These are phyloP conservation scores for Plasmodium vivax DNA, from an alignment of 169 alveolate genomes.

Conservation along the genomic window DNA sequence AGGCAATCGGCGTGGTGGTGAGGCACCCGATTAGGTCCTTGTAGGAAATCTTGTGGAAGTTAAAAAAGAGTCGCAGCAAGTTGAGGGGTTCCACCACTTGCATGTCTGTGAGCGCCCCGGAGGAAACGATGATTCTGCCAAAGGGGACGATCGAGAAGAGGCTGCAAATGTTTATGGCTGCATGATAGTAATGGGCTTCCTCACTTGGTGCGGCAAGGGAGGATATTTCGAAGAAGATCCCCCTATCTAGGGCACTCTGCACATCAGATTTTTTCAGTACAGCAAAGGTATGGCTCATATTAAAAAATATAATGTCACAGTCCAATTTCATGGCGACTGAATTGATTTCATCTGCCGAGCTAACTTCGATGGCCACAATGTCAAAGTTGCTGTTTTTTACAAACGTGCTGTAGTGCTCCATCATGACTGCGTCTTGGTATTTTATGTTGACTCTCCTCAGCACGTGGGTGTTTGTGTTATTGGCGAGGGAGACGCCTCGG, in stretches of 20 bases:
- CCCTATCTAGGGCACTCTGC: constrained; percentile 39
- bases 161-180: constrained; percentile 12
- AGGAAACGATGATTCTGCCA: constrained; percentile 32
- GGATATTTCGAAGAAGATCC: constrained; percentile 59
- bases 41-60: constrained; percentile 42
- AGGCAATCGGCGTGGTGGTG: constrained; percentile 44
- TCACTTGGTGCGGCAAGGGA: constrained; percentile 6
- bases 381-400: constrained; percentile 20
- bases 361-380: constrained; percentile 27
- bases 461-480: constrained; percentile 14
- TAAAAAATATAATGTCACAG: constrained; percentile 55
- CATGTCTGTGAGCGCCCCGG: constrained; percentile 7
- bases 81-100: constrained; percentile 44
- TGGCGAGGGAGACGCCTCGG: not conserved
- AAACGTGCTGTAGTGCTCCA: constrained; percentile 6
- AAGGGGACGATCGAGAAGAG: constrained; percentile 10
- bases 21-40: constrained; percentile 33
- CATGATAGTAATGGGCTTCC: constrained; percentile 4
- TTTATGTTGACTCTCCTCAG: constrained; percentile 55
- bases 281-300: not conserved
- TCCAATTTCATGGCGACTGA: constrained; percentile 9
- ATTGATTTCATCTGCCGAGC: constrained; percentile 8
- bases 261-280: constrained; percentile 40
- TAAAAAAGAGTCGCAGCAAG: constrained; percentile 40
- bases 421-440: constrained; percentile 27